These are phyloP conservation scores for Gastrodia elata DNA, from an alignment of 106 monocot genomes.

Conservation along the genomic window DNA sequence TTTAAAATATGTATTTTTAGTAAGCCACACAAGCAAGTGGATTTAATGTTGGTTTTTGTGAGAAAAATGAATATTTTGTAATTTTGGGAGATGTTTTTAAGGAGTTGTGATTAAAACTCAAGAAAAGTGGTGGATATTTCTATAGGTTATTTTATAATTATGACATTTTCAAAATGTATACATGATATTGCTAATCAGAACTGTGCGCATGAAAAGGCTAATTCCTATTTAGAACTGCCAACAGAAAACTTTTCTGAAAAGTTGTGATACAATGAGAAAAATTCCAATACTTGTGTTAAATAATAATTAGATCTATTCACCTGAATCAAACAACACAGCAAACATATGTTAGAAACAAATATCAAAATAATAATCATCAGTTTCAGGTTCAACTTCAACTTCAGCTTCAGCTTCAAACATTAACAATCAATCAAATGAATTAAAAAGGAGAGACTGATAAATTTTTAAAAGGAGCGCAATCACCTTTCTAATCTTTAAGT, in stretches of 20 bases:
- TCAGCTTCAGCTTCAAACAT: not conserved
- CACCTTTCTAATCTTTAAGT: constrained; percentile 5
- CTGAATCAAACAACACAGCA: not conserved
- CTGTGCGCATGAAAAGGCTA: not conserved
- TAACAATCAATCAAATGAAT: not conserved
- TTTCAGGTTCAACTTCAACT: not conserved
- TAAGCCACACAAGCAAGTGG: no score
- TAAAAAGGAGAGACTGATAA: not conserved
- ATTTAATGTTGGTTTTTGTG: no score
- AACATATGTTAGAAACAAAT: not conserved
- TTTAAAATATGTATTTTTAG: no score
- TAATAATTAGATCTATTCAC: not conserved
- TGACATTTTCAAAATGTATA: not conserved
- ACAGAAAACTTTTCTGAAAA: not conserved
- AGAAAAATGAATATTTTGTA: no score
- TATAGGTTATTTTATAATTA: not conserved
- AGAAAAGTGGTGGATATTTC: not conserved
- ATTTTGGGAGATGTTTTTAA: no score
- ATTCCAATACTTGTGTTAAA: not conserved
- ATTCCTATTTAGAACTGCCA: not conserved
- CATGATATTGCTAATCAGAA: not conserved
- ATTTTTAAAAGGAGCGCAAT: not conserved
- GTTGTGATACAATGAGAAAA: not conserved
- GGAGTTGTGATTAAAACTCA: no score
- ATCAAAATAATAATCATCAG: not conserved